phyloP scores from a whole-genome alignment of 306 rosid genomes.

The Vicia sativa region DNA sequence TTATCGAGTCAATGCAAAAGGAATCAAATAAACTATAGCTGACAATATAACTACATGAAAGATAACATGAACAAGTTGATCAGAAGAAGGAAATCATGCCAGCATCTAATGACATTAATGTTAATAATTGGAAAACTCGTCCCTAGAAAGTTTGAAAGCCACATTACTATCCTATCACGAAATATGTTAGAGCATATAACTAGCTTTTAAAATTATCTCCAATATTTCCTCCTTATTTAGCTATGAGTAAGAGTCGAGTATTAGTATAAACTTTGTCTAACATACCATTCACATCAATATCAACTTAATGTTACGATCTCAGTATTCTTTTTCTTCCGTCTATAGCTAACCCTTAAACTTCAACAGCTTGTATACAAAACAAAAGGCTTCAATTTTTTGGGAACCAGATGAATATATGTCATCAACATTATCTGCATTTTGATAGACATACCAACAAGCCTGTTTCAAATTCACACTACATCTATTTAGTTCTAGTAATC shows the following conservation, averaged over 20 bases:
- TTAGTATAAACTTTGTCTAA: no score
- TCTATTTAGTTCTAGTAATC: constrained; percentile 9
- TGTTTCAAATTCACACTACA: constrained; percentile 6
- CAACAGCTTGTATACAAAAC: no score
- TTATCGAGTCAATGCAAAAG: constrained; percentile 6
- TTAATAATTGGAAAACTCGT: background rate
- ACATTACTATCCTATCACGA: no score
- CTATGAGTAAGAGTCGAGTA: background rate
- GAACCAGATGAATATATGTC: constrained; percentile 20
- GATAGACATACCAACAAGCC: background rate
- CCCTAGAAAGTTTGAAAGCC: constrained; percentile 18
- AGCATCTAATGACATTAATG: constrained; percentile 3
- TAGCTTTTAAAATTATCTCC: background rate
- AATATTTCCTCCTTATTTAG: background rate
- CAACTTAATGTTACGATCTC: no score
- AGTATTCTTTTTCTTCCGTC: no score
- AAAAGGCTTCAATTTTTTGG: no score
- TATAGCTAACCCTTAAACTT: no score
- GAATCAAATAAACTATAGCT: constrained; percentile 18
- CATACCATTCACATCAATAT: no score
- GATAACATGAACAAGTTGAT: constrained; percentile 14
- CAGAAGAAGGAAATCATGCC: constrained; percentile 14
- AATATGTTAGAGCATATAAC: background rate
- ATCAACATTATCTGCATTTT: constrained; percentile 1
- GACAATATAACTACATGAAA: constrained; percentile 27